A percentile compares a stretch with the other conserved stretches of the same genome.
phyloP scores from a whole-genome alignment of 208 protist species.

The Plasmodiophora brassicae region DNA sequence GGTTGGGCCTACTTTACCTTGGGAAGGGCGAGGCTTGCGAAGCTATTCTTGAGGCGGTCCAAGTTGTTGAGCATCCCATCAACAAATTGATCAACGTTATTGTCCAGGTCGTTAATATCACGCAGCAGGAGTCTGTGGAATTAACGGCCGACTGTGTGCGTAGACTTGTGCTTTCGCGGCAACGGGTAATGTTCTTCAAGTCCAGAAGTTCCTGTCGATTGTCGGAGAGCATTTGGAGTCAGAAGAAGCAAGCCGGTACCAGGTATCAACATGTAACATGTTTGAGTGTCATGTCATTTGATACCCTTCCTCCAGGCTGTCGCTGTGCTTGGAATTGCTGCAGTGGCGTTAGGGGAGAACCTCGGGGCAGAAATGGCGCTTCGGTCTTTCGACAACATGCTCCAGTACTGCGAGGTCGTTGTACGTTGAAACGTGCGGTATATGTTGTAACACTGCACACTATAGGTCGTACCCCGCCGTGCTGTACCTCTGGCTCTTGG shows the following conservation, averaged over 20 bases:
- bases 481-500: conserved; percentile 96
- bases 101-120: conserved; percentile 19
- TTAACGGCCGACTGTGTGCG: neutral
- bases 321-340: conserved; percentile 91
- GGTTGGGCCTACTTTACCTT: conserved; percentile 47
- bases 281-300: too few species aligned
- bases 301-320: conserved; percentile 73
- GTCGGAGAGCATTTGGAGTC: conserved; percentile 41
- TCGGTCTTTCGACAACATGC: conserved; percentile 90
- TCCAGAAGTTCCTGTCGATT: conserved; percentile 48
- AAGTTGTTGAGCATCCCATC: conserved; percentile 31
- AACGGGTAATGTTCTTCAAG: conserved; percentile 95
- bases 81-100: conserved; percentile 26
- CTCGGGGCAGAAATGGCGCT: conserved; percentile 93
- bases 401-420: conserved; percentile 70
- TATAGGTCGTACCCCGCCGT: conserved; percentile 40
- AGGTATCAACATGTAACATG: too few species aligned
- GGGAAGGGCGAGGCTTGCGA: conserved; percentile 34
- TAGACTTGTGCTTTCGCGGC: conserved; percentile 93
- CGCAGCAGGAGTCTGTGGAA: too few species aligned
- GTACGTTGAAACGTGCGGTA: conserved; percentile 56
- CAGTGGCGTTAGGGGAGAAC: conserved; percentile 94
- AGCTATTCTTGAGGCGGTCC: neutral
- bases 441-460: neutral
- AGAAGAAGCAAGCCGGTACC: conserved; percentile 22